Evolutionary conservation across 2,329 filamentous ascomycete genomes (phyloP), one percentile per base, ranked within the genome.

Genomic region (Fusarium sp.): DNA sequence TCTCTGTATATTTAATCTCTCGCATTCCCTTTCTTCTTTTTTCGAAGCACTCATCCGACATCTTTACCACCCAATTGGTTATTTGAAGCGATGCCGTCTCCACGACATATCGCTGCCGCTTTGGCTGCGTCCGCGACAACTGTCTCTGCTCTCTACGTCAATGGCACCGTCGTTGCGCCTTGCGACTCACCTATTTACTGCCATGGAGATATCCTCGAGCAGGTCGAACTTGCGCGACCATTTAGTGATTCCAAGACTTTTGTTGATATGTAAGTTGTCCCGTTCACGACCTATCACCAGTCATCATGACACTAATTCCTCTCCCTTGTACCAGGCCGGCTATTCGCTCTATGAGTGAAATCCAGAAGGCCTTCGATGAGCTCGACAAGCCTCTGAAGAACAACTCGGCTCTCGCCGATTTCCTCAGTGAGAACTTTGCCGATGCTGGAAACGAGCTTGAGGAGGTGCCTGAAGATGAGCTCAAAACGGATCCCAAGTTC

Each of bases 171-270:
- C 40, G 82, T 86, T 60, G 86, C 89, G 4, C 89, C 89, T 1
- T 92, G 89, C 77, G 87, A 90, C 74, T 91, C 89, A 10, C 84
- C 87, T 17, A 81, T 91, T 20, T 92, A 91, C 77, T 92, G 89
- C 74, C 83, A 88, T 66, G 89, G 89, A 47, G 86, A 90, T 0
- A 82, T 91, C 14, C 81, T 92, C 4, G 81, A 83, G 62, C 82
- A 87, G 65, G 84, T 92, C 47, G 84, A 91, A 78, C 80, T 91
- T 11, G 89, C 89, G 4, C 81, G 80, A 24, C 89, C 89, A 1
- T 91, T 91, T 68, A 78, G 81, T 15, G 89, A 91, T 78, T 91
- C 88, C 62, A 92, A 91, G 82, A 90, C 88, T 1, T 91, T 90
- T 74, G 89, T 91, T 43, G 89, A 92, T 74, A 87, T 90, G 86